Conservation (phyloP, 257 asterid species). For the Voacanga thouarsii region DNA sequence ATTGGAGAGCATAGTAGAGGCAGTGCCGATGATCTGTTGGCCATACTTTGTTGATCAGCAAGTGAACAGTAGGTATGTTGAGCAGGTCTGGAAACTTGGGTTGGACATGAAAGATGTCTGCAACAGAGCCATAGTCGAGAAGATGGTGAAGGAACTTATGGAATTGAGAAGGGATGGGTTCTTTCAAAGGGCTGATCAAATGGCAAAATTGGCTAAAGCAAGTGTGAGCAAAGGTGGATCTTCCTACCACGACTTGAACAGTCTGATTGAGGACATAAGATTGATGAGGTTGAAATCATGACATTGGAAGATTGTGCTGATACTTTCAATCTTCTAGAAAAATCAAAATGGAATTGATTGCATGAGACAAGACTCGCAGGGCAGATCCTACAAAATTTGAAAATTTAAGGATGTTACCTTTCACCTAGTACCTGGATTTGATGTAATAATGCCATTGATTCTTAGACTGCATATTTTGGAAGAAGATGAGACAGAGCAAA, state of each 20-base stretch:
- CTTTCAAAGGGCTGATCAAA: constrained; percentile 26
- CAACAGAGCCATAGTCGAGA: constrained; percentile 45
- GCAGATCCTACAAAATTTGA: background rate
- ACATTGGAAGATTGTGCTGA: background rate
- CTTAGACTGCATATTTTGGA: background rate
- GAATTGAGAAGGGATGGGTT: constrained; percentile 42
- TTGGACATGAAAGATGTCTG: constrained; percentile 66
- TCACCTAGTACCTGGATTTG: background rate
- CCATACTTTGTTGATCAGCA: constrained; percentile 59
- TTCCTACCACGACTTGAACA: constrained; percentile 30
- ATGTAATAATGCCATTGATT: background rate
- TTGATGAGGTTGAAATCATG: background rate
- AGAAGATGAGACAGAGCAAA: background rate
- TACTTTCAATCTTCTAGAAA: background rate
- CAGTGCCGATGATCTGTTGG: constrained; percentile 69
- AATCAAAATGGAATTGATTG: background rate
- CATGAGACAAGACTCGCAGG: background rate
- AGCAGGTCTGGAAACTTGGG: constrained; percentile 52
- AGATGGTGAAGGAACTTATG: constrained; percentile 42
- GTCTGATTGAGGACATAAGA: constrained; percentile 27
- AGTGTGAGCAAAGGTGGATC: constrained; percentile 53
- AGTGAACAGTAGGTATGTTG: constrained; percentile 55
- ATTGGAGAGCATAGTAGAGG: constrained; percentile 48
- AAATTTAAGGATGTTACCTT: background rate
- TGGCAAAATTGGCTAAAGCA: constrained; percentile 38